Evolutionary conservation across 2,329 filamentous ascomycete species (phyloP).

Genomic region (Calycina herbarum): DNA sequence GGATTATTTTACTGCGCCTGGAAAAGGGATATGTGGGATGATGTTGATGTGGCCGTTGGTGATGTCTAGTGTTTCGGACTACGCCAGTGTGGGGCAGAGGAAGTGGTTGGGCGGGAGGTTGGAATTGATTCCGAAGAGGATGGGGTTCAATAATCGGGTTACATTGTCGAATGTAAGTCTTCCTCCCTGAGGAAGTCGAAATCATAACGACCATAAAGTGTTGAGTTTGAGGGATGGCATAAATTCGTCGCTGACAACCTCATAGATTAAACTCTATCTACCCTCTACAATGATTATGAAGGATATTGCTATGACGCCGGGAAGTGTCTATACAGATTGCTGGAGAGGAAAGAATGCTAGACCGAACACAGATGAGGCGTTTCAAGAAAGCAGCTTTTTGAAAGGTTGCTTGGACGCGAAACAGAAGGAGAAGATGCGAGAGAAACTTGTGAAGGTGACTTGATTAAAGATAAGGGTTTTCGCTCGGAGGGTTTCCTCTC

Average conservation of each 20-base stretch:
- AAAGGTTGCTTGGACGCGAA: neutral
- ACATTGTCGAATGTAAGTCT: neutral
- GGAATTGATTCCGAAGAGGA: conserved; percentile 51
- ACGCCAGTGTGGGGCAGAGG: conserved; percentile 55
- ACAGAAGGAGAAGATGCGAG: neutral
- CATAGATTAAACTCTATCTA: neutral
- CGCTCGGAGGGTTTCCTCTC: neutral
- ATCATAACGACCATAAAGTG: neutral
- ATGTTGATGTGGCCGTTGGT: conserved; percentile 58
- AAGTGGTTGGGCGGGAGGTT: conserved; percentile 54
- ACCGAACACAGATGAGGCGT: neutral
- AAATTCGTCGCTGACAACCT: neutral
- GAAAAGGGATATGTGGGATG: conserved; percentile 55
- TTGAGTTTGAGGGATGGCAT: neutral
- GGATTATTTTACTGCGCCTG: conserved; percentile 22
- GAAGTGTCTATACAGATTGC: neutral
- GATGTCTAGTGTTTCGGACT: conserved; percentile 54
- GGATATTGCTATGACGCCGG: neutral
- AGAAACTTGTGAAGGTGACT: neutral
- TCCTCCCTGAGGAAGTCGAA: neutral
- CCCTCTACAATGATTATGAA: conserved; percentile 3
- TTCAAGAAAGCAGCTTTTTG: neutral
- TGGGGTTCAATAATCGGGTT: conserved; percentile 52
- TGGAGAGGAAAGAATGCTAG: neutral
- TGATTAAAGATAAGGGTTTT: neutral